phyloP scores from a whole-genome alignment of 495 filamentous ascomycete species.

The Terfezia boudieri region DNA sequence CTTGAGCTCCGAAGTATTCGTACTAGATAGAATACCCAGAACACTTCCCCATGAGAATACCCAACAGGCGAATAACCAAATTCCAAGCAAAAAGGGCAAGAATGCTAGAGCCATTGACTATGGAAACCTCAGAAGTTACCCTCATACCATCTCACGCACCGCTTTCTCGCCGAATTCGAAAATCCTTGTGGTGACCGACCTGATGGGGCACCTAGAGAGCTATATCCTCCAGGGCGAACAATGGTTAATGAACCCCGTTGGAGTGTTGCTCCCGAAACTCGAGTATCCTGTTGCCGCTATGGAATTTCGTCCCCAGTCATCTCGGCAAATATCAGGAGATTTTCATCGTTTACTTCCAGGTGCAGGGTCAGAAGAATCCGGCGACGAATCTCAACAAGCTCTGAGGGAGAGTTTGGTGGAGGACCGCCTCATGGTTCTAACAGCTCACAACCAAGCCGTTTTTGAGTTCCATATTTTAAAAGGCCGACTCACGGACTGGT shows the following conservation, averaged over 20 bases:
- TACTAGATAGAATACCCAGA: conserved; percentile 23
- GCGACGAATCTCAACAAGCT: conserved; percentile 16
- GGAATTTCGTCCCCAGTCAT: conserved; percentile 41
- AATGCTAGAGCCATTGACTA: conserved; percentile 17
- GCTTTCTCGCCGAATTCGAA: conserved; percentile 64
- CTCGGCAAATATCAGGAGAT: conserved; percentile 5
- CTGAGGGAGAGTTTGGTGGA: conserved; percentile 27
- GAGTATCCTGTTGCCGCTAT: conserved; percentile 44
- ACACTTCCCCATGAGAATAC: conserved; percentile 20
- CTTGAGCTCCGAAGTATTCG: conserved; percentile 23
- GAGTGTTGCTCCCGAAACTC: conserved; percentile 42
- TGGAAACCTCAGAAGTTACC: conserved; percentile 55
- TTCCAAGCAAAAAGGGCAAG: conserved; percentile 6
- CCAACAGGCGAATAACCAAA: conserved; percentile 4
- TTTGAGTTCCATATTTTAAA: conserved; percentile 52
- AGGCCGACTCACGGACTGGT: conserved; percentile 65
- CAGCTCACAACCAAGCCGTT: conserved; percentile 43
- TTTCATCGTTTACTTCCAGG: conserved; percentile 21
- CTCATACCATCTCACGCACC: conserved; percentile 47
- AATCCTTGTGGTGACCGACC: conserved; percentile 53
- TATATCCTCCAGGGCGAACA: conserved; percentile 43
- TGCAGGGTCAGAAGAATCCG: conserved; percentile 25
- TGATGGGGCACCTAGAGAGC: conserved; percentile 69
- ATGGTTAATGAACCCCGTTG: conserved; percentile 5
- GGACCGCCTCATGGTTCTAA: conserved; percentile 50